These are phyloP conservation scores for Mycocentrospora acerina DNA, from an alignment of 2,329 filamentous ascomycete species.

Conservation along the genomic window DNA sequence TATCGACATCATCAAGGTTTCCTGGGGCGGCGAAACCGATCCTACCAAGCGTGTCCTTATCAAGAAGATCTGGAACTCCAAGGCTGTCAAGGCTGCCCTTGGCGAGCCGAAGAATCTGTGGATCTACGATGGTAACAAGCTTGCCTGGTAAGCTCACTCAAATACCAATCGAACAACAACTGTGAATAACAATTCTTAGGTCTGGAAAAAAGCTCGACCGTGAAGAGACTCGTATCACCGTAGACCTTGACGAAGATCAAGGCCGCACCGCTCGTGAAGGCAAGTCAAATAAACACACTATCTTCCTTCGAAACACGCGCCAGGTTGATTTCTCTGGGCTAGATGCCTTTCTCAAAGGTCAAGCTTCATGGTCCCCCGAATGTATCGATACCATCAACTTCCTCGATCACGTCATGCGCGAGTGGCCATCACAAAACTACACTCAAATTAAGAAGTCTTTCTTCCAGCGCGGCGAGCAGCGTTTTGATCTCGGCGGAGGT, in stretches of 20 bases:
- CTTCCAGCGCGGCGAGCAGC: conserved; percentile 61
- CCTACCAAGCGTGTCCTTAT: conserved; percentile 62
- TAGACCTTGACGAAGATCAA: conserved; percentile 73
- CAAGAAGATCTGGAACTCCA: conserved; percentile 74
- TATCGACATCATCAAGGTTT: conserved; percentile 54
- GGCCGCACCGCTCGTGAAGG: conserved; percentile 23
- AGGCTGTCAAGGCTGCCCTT: conserved; percentile 58
- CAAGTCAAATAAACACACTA: conserved; percentile 54
- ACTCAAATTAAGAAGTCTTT: conserved; percentile 79
- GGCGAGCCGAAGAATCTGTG: conserved; percentile 52
- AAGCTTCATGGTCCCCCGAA: conserved; percentile 50
- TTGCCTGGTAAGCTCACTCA: conserved; percentile 69
- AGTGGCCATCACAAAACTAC: conserved; percentile 69
- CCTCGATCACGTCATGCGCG: conserved; percentile 83
- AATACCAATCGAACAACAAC: background rate
- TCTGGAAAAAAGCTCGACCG: conserved; percentile 27
- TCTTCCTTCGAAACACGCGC: conserved; percentile 67
- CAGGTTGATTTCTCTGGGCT: conserved; percentile 68
- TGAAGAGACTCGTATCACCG: conserved; percentile 46
- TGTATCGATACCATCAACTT: conserved; percentile 86
- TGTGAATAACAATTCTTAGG: conserved; percentile 19
- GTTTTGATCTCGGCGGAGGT: conserved; percentile 59
- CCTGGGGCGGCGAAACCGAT: conserved; percentile 60
- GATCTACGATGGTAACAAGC: conserved; percentile 79
- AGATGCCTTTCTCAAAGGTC: conserved; percentile 64